These are phyloP conservation scores for Vitis rupestris DNA, from an alignment of 164 flowering plant species.

Conservation along the genomic window DNA sequence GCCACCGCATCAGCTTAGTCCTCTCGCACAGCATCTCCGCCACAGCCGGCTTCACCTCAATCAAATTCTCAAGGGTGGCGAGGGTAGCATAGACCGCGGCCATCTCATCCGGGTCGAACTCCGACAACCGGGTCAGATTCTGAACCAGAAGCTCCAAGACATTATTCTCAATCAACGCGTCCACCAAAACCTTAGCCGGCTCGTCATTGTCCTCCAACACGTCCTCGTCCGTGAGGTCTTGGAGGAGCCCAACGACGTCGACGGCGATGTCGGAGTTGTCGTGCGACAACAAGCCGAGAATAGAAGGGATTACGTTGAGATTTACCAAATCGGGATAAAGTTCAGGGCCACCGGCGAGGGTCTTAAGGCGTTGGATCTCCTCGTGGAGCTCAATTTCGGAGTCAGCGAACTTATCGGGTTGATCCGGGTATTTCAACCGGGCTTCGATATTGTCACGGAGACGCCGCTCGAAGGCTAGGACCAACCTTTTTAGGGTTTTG, in stretches of 20 bases:
- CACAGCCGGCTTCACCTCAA: constrained; percentile 87
- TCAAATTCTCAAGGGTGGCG: constrained; percentile 76
- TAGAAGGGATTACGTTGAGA: constrained; percentile 63
- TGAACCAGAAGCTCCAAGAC: constrained; percentile 74
- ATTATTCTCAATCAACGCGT: constrained; percentile 72
- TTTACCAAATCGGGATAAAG: constrained; percentile 83
- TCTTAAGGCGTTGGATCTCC: constrained; percentile 78
- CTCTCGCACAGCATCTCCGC: constrained; percentile 91
- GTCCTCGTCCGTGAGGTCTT: constrained; percentile 92
- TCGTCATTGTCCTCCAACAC: constrained; percentile 84
- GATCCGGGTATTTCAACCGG: constrained; percentile 87
- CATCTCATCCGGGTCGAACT: constrained; percentile 74
- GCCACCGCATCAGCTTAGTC: constrained; percentile 81
- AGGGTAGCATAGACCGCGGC: constrained; percentile 68
- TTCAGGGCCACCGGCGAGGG: constrained; percentile 88
- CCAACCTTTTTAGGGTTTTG: constrained; percentile 69
- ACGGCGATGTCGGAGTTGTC: constrained; percentile 85
- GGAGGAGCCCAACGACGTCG: constrained; percentile 70
- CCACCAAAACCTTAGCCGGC: constrained; percentile 63
- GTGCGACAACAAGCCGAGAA: constrained; percentile 65
- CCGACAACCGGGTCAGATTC: constrained; percentile 62
- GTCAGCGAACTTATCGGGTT: constrained; percentile 86
- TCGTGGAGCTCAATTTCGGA: constrained; percentile 95
- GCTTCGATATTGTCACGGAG: constrained; percentile 89
- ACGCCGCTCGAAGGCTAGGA: constrained; percentile 87